phyloP scores from a whole-genome alignment of 257 asterid species.

The Solanum pinnatisectum region DNA sequence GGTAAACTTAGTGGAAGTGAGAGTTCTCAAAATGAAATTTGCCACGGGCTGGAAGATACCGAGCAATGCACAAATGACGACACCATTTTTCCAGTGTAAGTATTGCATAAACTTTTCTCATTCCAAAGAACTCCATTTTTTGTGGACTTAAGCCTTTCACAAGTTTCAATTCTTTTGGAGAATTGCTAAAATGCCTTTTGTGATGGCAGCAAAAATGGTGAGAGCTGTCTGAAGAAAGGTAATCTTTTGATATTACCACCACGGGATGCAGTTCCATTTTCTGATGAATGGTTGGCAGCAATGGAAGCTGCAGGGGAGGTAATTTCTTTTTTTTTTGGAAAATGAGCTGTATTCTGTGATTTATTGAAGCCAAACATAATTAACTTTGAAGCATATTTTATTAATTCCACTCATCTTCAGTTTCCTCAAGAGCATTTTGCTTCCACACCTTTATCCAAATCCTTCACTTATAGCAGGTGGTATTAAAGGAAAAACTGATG shows the following conservation, averaged over 20 bases:
- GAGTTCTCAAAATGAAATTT: slow-evolving; percentile 15
- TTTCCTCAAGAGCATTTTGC: neutral
- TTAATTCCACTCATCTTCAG: neutral
- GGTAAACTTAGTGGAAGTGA: slow-evolving; percentile 15
- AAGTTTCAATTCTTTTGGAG: neutral
- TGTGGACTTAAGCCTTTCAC: neutral
- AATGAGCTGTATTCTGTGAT: neutral
- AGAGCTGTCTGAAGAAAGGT: slow-evolving; percentile 19
- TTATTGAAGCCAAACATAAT: neutral
- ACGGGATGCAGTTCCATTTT: slow-evolving; percentile 67
- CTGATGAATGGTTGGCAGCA: slow-evolving; percentile 97
- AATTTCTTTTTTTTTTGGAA: slow-evolving; percentile 9
- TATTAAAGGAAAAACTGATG: neutral
- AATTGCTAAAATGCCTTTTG: neutral
- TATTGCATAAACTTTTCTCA: neutral
- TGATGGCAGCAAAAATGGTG: slow-evolving; percentile 31
- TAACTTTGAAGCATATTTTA: neutral
- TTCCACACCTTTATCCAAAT: neutral
- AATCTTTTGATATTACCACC: slow-evolving; percentile 32
- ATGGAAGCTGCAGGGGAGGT: slow-evolving; percentile 99
- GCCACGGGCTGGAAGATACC: slow-evolving; percentile 13
- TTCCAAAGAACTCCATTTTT: neutral
- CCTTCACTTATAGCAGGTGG: neutral
- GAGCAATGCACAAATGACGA: slow-evolving; percentile 11
- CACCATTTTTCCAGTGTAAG: slow-evolving; percentile 35